Percentiles rank a stretch among this genome's conserved stretches.
Evolutionary conservation across 106 monocot genomes (phyloP).

Genomic region (Platanthera zijinensis): DNA sequence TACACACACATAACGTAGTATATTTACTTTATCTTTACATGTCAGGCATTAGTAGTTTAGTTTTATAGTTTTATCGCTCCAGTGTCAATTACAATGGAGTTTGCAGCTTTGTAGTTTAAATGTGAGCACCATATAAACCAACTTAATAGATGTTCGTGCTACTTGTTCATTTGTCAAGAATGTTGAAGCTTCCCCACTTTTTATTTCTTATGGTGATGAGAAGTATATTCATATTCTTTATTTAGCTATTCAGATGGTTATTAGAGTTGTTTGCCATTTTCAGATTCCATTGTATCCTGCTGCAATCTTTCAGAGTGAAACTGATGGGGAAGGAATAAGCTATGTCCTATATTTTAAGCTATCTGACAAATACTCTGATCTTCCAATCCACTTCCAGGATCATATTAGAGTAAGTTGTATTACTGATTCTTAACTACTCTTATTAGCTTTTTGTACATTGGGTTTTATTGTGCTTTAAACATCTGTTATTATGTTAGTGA

Average conservation of each 20-base stretch:
- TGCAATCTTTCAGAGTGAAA: constrained; percentile 56
- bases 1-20: no score
- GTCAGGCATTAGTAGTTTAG: no score
- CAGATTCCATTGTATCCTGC: constrained; percentile 68
- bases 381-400: constrained; percentile 53
- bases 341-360: constrained; percentile 58
- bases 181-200: not conserved
- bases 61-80: not conserved
- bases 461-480: not conserved
- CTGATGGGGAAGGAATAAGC: constrained; percentile 70
- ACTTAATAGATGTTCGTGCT: not conserved
- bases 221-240: constrained; percentile 1
- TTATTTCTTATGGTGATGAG: not conserved
- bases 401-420: constrained; percentile 43
- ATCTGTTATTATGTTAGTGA: not conserved
- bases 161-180: not conserved
- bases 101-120: not conserved
- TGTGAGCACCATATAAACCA: not conserved
- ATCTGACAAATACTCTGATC: constrained; percentile 45
- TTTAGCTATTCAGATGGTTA: not conserved
- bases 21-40: no score
- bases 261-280: constrained; percentile 3
- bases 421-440: not conserved
- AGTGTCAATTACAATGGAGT: not conserved
- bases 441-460: not conserved